A percentile compares a stretch with the other conserved stretches of the same genome.
These are phyloP conservation scores for Ophiorrhiza pumila DNA, from an alignment of 257 asterid species.

Conservation along the genomic window DNA sequence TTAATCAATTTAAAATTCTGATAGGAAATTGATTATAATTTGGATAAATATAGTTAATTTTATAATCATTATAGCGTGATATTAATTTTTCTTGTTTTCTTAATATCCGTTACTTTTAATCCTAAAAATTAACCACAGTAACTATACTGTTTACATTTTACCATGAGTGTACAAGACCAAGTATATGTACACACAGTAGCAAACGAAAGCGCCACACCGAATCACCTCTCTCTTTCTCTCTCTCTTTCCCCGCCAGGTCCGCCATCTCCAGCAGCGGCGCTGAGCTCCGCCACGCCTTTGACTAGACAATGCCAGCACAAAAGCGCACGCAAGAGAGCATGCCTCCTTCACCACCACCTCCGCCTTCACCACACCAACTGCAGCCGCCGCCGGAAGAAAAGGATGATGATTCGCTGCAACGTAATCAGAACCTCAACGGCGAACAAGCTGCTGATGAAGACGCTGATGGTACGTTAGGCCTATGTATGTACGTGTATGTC, in stretches of 20 bases:
- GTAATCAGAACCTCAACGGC: conserved; percentile 46
- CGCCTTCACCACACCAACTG: conserved; percentile 19
- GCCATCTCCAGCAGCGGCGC: conserved; percentile 33
- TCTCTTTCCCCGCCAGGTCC: conserved; percentile 32
- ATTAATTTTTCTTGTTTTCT: too few relatives aligned
- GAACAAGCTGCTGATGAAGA: conserved; percentile 39
- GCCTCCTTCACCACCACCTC: conserved; percentile 41
- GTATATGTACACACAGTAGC: conserved; percentile 3
- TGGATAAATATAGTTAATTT: too few relatives aligned
- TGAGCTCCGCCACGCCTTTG: conserved; percentile 31
- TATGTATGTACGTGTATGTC: background rate
- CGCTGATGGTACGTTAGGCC: conserved; percentile 38
- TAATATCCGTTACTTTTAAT: too few relatives aligned
- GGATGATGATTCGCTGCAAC: conserved; percentile 46
- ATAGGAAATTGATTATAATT: too few relatives aligned
- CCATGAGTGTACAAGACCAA: too few relatives aligned
- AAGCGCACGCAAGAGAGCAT: conserved; percentile 54
- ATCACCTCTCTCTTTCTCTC: conserved; percentile 27
- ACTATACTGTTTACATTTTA: too few relatives aligned
- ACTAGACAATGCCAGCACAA: conserved; percentile 75
- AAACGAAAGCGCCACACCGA: conserved; percentile 21
- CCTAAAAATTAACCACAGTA: too few relatives aligned
- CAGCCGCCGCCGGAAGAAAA: conserved; percentile 23
- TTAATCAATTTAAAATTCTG: too few relatives aligned
- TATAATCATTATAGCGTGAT: too few relatives aligned